Percentiles rank a stretch among this genome's conserved stretches.
Evolutionary conservation across 306 rosid genomes (phyloP).

Genomic region (Herpetospermum pedunculosum): DNA sequence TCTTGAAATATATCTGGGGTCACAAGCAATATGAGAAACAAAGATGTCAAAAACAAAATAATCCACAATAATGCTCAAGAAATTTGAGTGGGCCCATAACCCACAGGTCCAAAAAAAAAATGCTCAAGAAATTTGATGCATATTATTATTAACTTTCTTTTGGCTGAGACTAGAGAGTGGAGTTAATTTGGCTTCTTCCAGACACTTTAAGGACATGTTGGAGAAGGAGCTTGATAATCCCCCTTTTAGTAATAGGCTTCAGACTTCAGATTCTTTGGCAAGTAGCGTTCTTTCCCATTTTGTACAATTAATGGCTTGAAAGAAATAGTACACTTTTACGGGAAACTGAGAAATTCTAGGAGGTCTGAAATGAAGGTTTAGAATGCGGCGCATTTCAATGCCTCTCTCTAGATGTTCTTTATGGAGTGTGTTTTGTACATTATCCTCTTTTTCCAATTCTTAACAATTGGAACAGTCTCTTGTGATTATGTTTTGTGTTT

Average conservation of each 20-base stretch:
- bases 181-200: background rate
- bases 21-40: slow-evolving; percentile 19
- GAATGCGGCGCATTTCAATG: background rate
- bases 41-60: background rate
- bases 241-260: background rate
- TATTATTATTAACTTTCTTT: background rate
- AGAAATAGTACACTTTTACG: background rate
- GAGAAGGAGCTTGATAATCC: background rate
- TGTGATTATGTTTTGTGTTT: background rate
- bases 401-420: background rate
- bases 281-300: background rate
- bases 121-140: background rate
- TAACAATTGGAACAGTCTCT: background rate
- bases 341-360: background rate
- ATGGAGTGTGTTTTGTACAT: background rate
- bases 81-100: too few species aligned
- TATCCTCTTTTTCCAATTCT: background rate
- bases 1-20: slow-evolving; percentile 96
- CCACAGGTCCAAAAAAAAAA: too few species aligned
- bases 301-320: background rate
- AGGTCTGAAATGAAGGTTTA: background rate
- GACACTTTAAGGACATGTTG: background rate
- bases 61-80: background rate
- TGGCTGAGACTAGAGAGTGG: background rate
- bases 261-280: background rate